Evolutionary conservation across 805 yeast species (phyloP), one percentile per base, ranked within the genome.

Genomic region (Phaffomyces opuntiae): DNA sequence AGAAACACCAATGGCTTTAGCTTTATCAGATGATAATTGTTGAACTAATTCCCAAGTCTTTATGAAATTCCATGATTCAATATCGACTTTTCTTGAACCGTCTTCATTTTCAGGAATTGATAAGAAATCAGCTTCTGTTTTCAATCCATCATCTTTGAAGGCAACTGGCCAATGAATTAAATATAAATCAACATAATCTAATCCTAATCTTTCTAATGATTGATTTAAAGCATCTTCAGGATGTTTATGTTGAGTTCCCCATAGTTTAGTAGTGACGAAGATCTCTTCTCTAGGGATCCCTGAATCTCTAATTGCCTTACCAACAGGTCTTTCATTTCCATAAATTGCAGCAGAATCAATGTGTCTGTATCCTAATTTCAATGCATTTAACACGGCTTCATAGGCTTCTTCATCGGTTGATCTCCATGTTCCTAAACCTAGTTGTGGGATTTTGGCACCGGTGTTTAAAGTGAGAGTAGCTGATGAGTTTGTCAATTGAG

Each of bases 111-210:
- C 9, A 33, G 49, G 47, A 13, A 49, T 29, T 9, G 42, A n/a
- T 11, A 49, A 42, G n/a, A 52, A 27, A 32, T 49, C 40, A 13
- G 35, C 44, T 33, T 45, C 51, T 7, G 39, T 43, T 9, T 25
- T 12, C n/a, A 42, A 17, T 7, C 48, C 53, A 14, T 35, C 85
- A 19, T 87, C 67, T 49, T 60, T 74, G 48, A 75, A 62, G 12
- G 83, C 68, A 37, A 76, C 75, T 7, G 96, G 96, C 95, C 95
- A 87, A 65, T 87, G 96, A 61, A 87, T 74, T 59, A 87, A 72
- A 60, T 81, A 80, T 48, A 87, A 67, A 60, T 87, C 96, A 44
- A 87, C 83, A 57, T 87, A 87, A 42, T 83, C 91, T 53, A 85
- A 61, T 0, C 80, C 81, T 50, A 87, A 69, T 57, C 81, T 78